These are phyloP conservation scores for Sicyos baderoa DNA, from an alignment of 306 rosid species.

Conservation along the genomic window DNA sequence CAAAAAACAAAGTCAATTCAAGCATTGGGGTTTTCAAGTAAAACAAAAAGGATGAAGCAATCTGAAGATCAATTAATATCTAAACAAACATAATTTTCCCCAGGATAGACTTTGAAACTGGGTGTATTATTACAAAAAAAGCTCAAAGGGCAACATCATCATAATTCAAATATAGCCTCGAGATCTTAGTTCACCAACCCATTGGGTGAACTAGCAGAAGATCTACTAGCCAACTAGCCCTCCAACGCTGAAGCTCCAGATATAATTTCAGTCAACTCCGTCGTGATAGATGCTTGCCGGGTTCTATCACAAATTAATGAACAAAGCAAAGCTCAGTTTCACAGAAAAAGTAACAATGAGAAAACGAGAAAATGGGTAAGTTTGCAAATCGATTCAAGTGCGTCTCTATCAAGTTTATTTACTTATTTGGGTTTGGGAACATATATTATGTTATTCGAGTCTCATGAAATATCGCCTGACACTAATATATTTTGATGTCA, in stretches of 20 bases:
- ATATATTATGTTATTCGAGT: no score
- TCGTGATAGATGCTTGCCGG: slow-evolving; percentile 97
- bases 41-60: slow-evolving; percentile 15
- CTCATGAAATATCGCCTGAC: no score
- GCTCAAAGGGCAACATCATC: slow-evolving; percentile 30
- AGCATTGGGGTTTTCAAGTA: background rate
- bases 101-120: slow-evolving; percentile 26
- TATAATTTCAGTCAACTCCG: slow-evolving; percentile 95
- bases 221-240: slow-evolving; percentile 37
- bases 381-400: background rate
- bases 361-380: background rate
- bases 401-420: background rate
- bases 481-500: no score
- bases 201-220: slow-evolving; percentile 26
- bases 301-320: slow-evolving; percentile 46
- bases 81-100: slow-evolving; percentile 25
- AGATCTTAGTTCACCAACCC: slow-evolving; percentile 36
- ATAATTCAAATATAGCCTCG: slow-evolving; percentile 33
- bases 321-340: slow-evolving; percentile 31
- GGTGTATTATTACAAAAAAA: slow-evolving; percentile 44
- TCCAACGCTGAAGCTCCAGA: slow-evolving; percentile 91
- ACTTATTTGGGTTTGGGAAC: background rate
- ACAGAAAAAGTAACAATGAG: background rate
- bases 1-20: slow-evolving; percentile 1
- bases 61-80: slow-evolving; percentile 23